These are phyloP conservation scores for Mucor sp. DNA, from an alignment of 371 early-diverging fungal genomes.

Conservation along the genomic window DNA sequence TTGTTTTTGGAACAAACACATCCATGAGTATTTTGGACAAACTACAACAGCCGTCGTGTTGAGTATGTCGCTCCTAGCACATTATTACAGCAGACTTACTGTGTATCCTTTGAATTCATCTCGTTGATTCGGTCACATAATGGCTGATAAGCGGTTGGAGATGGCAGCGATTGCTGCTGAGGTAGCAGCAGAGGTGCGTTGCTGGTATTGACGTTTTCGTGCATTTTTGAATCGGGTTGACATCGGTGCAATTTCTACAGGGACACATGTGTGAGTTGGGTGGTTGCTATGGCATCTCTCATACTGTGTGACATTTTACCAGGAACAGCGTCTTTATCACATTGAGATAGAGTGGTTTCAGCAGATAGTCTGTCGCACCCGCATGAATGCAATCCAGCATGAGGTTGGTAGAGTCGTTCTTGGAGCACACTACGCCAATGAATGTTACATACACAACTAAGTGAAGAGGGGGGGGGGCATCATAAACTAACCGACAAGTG, in stretches of 20 bases:
- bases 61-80: not conserved
- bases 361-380: constrained; percentile 54
- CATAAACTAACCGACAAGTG: constrained; percentile 14
- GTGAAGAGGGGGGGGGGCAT: not conserved
- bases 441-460: not conserved
- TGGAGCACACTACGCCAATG: constrained; percentile 25
- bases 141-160: constrained; percentile 17
- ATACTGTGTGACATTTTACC: constrained; percentile 39
- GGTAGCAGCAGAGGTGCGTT: not conserved
- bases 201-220: constrained; percentile 20
- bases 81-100: not conserved
- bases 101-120: constrained; percentile 19
- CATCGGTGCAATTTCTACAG: constrained; percentile 16
- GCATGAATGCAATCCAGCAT: constrained; percentile 51
- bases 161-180: not conserved
- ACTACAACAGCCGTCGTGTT: not conserved
- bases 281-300: no score
- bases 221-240: constrained; percentile 13
- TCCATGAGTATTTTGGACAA: constrained; percentile 16
- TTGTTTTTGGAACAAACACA: constrained; percentile 9
- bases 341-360: constrained; percentile 52
- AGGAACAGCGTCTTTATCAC: constrained; percentile 56
- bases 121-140: constrained; percentile 23
- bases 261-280: constrained; percentile 3
- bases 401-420: constrained; percentile 28